Conservation (phyloP, 441 rosid genomes). For the Corymbia calophylla region DNA sequence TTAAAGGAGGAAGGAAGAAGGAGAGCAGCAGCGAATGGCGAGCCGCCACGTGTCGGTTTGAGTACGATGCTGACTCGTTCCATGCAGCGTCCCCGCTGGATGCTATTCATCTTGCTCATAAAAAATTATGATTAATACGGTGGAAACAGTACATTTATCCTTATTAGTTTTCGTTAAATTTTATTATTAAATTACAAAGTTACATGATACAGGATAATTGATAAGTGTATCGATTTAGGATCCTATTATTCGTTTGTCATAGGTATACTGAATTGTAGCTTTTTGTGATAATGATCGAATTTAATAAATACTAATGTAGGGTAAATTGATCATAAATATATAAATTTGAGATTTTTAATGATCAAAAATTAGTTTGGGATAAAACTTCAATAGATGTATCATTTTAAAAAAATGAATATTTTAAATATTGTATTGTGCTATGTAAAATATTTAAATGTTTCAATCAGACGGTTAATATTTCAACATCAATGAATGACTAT, state of each 20-base stretch:
- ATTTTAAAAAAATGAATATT: too few relatives aligned
- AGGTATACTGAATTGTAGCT: too few relatives aligned
- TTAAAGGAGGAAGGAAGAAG: neutral
- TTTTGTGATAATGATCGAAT: too few relatives aligned
- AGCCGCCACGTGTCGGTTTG: neutral
- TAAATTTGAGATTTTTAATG: rapidly evolving
- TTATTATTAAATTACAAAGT: too few relatives aligned
- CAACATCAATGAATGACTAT: neutral
- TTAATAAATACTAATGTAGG: rapidly evolving
- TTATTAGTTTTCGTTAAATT: too few relatives aligned
- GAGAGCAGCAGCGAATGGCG: neutral
- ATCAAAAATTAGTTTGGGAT: rapidly evolving
- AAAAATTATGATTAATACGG: too few relatives aligned
- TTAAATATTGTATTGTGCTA: too few relatives aligned
- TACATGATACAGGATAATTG: rapidly evolving
- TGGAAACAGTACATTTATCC: too few relatives aligned
- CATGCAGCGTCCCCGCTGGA: neutral
- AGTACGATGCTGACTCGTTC: neutral
- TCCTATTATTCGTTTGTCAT: rapidly evolving
- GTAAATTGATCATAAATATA: too few relatives aligned
- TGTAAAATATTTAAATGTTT: too few relatives aligned
- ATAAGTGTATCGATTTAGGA: rapidly evolving
- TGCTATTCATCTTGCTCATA: neutral
- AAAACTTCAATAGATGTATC: rapidly evolving
- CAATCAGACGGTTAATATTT: neutral